Evolutionary conservation across 257 asterid species (phyloP), one percentile per base, ranked within the genome.

Genomic region (Solanum microdontum): DNA sequence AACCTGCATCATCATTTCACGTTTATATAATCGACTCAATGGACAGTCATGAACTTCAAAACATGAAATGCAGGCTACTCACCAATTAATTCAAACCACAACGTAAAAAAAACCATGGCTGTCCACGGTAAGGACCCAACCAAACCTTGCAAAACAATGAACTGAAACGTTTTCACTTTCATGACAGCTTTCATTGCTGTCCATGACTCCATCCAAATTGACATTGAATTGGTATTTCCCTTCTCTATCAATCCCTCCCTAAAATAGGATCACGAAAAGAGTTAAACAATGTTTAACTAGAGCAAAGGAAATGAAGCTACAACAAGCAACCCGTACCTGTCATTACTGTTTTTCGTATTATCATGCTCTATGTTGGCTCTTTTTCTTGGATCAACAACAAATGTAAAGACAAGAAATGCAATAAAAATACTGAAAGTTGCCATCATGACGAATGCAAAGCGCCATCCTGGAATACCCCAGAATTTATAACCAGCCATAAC

Each of bases 121-220:
- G 98, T 95, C 98, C 99, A 95, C 10, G 98, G 98, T 84, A 97
- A 87, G 7, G 98, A 94, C 28, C 99, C 99, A 51, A 95, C 98
- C 8, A 97, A 89, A 62, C 99, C 99, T 87, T 97, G 99, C 91
- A 97, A 87, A 83, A 97, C 98, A 37, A 97, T 97, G 93, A 93
- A 93, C 92, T 92, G 99, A 91, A 95, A 97, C 17, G 99, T 95
- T 85, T 91, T 95, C 74, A 97, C 94, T 88, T 91, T 95, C 91
- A 94, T 92, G 88, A 97, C 95, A 72, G 91, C 88, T 93, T 94
- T 95, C 96, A 92, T 97, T 79, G 98, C 98, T 43, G 91, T 84
- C 98, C 95, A 97, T 0, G 98, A 97, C 84, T 97, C 99, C 83
- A 73, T 64, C 99, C 99, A 95, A 85, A 95, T 37, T 5, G 96